Evolutionary conservation across 2,329 filamentous ascomycete species (phyloP).

Genomic region (Alternaria burnsii): DNA sequence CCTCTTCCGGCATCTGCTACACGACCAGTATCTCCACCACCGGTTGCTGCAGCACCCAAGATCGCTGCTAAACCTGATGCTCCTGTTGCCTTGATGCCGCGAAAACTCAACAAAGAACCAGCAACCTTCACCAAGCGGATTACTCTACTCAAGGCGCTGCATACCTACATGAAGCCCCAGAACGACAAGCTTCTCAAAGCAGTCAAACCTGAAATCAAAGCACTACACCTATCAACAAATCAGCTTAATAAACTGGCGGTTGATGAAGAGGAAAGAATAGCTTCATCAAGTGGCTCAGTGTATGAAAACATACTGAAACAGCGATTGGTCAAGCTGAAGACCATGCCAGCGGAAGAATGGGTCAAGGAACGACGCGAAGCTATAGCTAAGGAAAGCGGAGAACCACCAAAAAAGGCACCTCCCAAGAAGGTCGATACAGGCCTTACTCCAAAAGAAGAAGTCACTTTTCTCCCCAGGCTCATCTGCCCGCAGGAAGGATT

Average conservation of each 20-base stretch:
- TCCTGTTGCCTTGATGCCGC: conserved; percentile 67
- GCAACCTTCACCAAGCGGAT: conserved; percentile 46
- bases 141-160: conserved; percentile 65
- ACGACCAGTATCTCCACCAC: conserved; percentile 45
- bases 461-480: conserved; percentile 56
- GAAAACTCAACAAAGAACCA: conserved; percentile 65
- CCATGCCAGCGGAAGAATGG: conserved; percentile 78
- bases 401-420: conserved; percentile 50
- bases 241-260: conserved; percentile 73
- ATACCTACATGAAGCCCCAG: conserved; percentile 71
- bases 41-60: conserved; percentile 26
- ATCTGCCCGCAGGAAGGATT: conserved; percentile 71
- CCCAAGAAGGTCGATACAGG: conserved; percentile 72
- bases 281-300: conserved; percentile 71
- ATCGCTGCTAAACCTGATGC: conserved; percentile 52
- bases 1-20: conserved; percentile 34
- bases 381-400: conserved; percentile 33
- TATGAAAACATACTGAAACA: conserved; percentile 89
- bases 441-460: conserved; percentile 72
- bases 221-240: conserved; percentile 69
- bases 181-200: conserved; percentile 69
- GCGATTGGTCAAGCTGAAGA: conserved; percentile 76
- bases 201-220: conserved; percentile 59
- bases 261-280: conserved; percentile 80
- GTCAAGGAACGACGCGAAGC: conserved; percentile 63